phyloP scores from a whole-genome alignment of 2,329 filamentous ascomycete species.

The Stagonosporopsis tanaceti region DNA sequence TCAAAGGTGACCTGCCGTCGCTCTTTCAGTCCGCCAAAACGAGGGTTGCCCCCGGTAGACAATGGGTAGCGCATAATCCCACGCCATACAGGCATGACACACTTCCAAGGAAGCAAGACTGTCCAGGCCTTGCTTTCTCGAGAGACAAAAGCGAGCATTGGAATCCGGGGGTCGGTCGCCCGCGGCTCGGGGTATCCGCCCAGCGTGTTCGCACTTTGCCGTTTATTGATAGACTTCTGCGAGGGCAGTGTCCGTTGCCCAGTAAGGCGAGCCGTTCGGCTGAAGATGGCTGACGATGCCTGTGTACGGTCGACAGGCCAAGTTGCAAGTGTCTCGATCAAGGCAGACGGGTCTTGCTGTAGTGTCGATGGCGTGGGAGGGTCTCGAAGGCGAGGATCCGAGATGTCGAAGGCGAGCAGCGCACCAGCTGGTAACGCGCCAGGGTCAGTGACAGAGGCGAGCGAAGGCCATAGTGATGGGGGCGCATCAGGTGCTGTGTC shows the following conservation, averaged over 20 bases:
- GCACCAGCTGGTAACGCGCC: constrained; percentile 73
- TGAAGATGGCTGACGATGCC: constrained; percentile 67
- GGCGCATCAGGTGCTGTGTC: constrained; percentile 39
- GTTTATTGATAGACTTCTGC: constrained; percentile 82
- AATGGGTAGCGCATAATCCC: constrained; percentile 82
- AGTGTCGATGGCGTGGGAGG: constrained; percentile 67
- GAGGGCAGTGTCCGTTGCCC: constrained; percentile 73
- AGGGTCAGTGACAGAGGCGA: constrained; percentile 53
- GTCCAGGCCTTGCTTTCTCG: constrained; percentile 73
- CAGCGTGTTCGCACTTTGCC: constrained; percentile 69
- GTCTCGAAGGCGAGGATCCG: constrained; percentile 82
- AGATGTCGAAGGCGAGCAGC: constrained; percentile 74
- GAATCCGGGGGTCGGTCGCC: constrained; percentile 76
- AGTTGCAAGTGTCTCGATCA: constrained; percentile 66
- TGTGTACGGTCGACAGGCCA: constrained; percentile 71
- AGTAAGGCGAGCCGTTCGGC: constrained; percentile 69
- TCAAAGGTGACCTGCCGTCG: constrained; percentile 84
- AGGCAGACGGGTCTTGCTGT: constrained; percentile 29
- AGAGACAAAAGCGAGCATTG: constrained; percentile 73
- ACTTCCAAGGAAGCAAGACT: constrained; percentile 88
- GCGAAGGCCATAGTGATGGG: constrained; percentile 42
- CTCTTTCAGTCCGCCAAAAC: constrained; percentile 84
- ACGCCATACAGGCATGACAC: constrained; percentile 85
- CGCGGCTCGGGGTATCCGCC: constrained; percentile 68
- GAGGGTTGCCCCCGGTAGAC: constrained; percentile 78